Percentiles rank a stretch among this genome's conserved stretches.
Evolutionary conservation across 2,329 filamentous ascomycete species (phyloP).

Genomic region (Camillea tinctor): DNA sequence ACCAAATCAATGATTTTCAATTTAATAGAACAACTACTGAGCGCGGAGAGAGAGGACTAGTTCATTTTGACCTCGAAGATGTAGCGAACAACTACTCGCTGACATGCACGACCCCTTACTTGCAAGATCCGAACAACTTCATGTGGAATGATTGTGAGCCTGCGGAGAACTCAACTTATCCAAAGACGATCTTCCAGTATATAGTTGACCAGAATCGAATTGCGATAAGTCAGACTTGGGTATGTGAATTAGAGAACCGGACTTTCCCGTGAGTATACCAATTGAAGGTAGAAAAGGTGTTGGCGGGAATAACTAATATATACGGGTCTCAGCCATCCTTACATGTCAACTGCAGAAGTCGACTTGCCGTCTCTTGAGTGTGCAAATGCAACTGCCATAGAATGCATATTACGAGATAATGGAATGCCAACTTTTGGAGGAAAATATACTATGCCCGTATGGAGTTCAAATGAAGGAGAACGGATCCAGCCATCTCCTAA

Average conservation of each 20-base stretch:
- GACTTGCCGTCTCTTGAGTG: too few species aligned
- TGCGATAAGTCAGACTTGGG: conserved; percentile 15
- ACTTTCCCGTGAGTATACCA: conserved; percentile 16
- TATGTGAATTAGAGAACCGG: conserved; percentile 17
- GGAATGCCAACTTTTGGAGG: conserved; percentile 5
- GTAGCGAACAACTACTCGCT: conserved; percentile 10
- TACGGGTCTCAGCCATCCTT: too few species aligned
- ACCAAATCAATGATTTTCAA: conserved; percentile 14
- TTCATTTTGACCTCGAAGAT: conserved; percentile 13
- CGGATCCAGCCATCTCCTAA: not conserved
- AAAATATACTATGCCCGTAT: conserved; percentile 14
- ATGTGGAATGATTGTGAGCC: conserved; percentile 16
- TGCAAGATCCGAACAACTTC: conserved; percentile 14
- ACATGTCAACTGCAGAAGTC: too few species aligned
- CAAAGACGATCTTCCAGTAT: conserved; percentile 17
- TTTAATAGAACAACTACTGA: conserved; percentile 13
- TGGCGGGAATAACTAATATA: too few species aligned
- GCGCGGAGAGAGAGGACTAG: conserved; percentile 11
- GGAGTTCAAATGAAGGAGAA: conserved; percentile 7
- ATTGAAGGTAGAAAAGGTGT: too few species aligned
- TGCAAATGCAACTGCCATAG: too few species aligned
- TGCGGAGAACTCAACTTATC: conserved; percentile 1
- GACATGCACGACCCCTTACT: conserved; percentile 18
- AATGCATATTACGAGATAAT: conserved; percentile 10
- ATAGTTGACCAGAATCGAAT: conserved; percentile 6